Evolutionary conservation across 306 rosid species (phyloP).

Genomic region (Betula pendula): DNA sequence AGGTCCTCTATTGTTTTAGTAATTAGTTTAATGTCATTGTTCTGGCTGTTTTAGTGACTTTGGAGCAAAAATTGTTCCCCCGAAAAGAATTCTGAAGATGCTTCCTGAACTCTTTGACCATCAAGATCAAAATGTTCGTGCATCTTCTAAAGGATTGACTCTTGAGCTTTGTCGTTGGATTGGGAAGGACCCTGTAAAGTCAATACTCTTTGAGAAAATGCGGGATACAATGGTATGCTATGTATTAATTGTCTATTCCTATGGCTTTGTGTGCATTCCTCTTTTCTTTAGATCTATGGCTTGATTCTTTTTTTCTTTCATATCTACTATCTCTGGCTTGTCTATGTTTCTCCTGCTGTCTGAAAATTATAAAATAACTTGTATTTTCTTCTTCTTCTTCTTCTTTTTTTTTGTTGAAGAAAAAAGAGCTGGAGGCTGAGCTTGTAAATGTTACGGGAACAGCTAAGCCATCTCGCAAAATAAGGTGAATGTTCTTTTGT

Average conservation of each 20-base stretch:
- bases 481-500: slow-evolving; percentile 60
- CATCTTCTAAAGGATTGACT: slow-evolving; percentile 95
- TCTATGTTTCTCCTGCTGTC: slow-evolving; percentile 4
- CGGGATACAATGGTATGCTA: slow-evolving; percentile 92
- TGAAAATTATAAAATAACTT: slow-evolving; percentile 17
- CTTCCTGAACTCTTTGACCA: slow-evolving; percentile 99
- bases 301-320: background rate
- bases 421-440: slow-evolving; percentile 99
- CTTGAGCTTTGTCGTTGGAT: slow-evolving; percentile 99
- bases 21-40: slow-evolving; percentile 14
- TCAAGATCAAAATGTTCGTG: slow-evolving; percentile 99
- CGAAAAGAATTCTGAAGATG: slow-evolving; percentile 92
- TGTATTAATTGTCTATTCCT: background rate
- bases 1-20: slow-evolving; percentile 6
- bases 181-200: slow-evolving; percentile 97
- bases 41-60: slow-evolving; percentile 61
- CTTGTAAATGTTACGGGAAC: slow-evolving; percentile 80
- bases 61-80: slow-evolving; percentile 87
- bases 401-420: slow-evolving; percentile 49
- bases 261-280: background rate
- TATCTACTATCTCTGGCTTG: slow-evolving; percentile 1
- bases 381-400: background rate
- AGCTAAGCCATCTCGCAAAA: slow-evolving; percentile 94
- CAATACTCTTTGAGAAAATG: slow-evolving; percentile 97
- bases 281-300: background rate